Base-by-base conservation (phyloP, 768 basidiomycete species). In the Calocybe indica region DNA sequence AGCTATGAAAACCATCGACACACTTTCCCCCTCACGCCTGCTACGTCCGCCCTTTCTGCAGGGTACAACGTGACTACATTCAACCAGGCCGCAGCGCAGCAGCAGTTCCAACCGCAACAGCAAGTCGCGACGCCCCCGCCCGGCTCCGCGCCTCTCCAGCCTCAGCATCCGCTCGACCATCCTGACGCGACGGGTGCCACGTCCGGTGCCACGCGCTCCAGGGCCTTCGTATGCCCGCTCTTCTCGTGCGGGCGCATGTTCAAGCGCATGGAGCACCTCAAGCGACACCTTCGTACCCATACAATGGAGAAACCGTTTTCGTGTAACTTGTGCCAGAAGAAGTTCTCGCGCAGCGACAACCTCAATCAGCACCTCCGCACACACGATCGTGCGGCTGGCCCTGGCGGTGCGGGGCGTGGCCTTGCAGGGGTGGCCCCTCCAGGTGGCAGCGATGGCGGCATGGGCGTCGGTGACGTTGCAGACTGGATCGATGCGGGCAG, bases 191-290 rank as follows among this genome's bases (percentile, higher is more conserved):
- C 35, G 1, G 56, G 55, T 36, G 58, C 66, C 13, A 52, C 60
- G 28, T 57, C 56, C 7, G 49, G 57, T 3, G 64, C 67, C 35
- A 63, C 71, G 32, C 76, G 73, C 55, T 72, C 74, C 31, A 84
- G 83, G 59, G 82, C 81, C 3, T 93, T 83, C 58, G 77, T 83
- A 42, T 95, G 92, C 65, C 90, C 90, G 13, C 74, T 92, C 1
- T 83, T 79, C 62, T 87, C 88, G 10, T 96, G 92, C 59, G 82
- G 87, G 3, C 73, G 87, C 52, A 68, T 86, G 55, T 95, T 94
- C 79, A 93, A 92, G 74, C 81, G 92, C 8, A 84, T 87, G 78
- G 92, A 95, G 60, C 92, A 95, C 60, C 76, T 94, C 55, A 88
- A 89, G 66, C 69, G 92, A 38, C 92, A 95, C 63, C 66, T 92